Evolutionary conservation across 148 eudicot genomes (phyloP).

Genomic region (Heliosperma pusillum): DNA sequence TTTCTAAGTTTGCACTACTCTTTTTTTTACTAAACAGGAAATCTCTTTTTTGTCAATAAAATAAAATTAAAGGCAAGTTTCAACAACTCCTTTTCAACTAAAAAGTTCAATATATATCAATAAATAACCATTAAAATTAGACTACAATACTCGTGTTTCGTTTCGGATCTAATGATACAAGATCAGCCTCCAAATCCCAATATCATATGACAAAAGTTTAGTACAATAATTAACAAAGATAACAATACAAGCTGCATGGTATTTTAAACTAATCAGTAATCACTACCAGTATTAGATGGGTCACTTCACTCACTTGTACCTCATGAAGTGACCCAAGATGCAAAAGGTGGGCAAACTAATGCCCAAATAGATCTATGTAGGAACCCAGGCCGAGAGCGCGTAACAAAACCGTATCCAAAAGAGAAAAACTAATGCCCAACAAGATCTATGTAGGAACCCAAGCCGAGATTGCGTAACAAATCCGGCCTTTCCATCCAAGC

Average conservation of each 20-base stretch:
- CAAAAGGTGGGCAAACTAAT: too few relatives aligned
- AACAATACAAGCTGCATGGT: constrained; percentile 2
- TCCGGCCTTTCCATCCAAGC: constrained; percentile 45
- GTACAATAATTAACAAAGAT: neutral
- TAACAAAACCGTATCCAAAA: constrained; percentile 28
- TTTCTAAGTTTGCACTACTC: too few relatives aligned
- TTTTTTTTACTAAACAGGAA: too few relatives aligned
- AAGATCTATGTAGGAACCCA: constrained; percentile 35
- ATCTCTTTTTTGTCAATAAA: too few relatives aligned
- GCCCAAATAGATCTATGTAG: constrained; percentile 21
- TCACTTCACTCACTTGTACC: too few relatives aligned
- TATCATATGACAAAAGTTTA: neutral
- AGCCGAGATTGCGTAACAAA: constrained; percentile 33
- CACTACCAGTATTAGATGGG: neutral
- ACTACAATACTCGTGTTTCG: neutral
- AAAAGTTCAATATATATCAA: neutral
- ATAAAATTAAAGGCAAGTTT: too few relatives aligned
- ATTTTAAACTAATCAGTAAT: neutral
- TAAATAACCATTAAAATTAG: neutral
- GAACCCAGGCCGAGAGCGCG: constrained; percentile 39
- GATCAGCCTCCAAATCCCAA: neutral
- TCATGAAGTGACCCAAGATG: too few relatives aligned
- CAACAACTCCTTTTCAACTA: neutral
- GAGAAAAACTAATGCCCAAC: neutral
- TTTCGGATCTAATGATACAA: neutral